phyloP scores from a whole-genome alignment of 1,139 yeast genomes.

The Saccharomyces hybrid region DNA sequence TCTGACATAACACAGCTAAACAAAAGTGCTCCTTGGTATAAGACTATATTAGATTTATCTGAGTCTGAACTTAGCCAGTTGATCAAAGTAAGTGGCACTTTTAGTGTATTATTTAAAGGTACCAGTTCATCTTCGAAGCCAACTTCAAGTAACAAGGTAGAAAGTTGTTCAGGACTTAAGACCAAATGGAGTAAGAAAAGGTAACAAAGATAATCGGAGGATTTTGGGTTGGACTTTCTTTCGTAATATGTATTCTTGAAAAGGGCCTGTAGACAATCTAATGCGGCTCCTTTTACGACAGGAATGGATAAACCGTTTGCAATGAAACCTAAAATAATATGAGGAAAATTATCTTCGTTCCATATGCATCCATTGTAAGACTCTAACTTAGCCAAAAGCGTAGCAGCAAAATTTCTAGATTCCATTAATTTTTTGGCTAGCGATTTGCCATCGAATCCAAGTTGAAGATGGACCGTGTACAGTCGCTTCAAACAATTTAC shows the following conservation, averaged over 20 bases:
- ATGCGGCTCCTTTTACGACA: conserved; percentile 48
- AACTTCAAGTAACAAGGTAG: conserved; percentile 39
- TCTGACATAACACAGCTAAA: conserved; percentile 45
- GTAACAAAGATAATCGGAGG: conserved; percentile 36
- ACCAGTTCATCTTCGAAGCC: conserved; percentile 36
- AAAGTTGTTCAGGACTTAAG: conserved; percentile 44
- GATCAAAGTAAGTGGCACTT: conserved; percentile 42
- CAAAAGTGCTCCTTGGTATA: conserved; percentile 47
- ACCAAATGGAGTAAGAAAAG: conserved; percentile 50
- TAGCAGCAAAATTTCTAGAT: conserved; percentile 34
- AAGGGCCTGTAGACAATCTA: conserved; percentile 43
- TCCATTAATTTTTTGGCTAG: conserved; percentile 17
- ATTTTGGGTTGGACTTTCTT: conserved; percentile 8
- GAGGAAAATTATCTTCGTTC: conserved; percentile 45
- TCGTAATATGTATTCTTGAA: conserved; percentile 40
- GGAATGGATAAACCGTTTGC: conserved; percentile 60
- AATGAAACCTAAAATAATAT: conserved; percentile 45
- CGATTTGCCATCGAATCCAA: conserved; percentile 3
- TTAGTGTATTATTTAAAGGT: conserved; percentile 33
- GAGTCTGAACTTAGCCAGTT: conserved; percentile 42
- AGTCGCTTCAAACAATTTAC: conserved; percentile 28
- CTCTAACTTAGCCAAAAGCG: conserved; percentile 42
- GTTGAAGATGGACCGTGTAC: conserved; percentile 22
- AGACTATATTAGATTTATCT: conserved; percentile 39
- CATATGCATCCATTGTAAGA: conserved; percentile 37